phyloP scores from a whole-genome alignment of 768 basidiomycete species.

The Sarcodon aspratus region DNA sequence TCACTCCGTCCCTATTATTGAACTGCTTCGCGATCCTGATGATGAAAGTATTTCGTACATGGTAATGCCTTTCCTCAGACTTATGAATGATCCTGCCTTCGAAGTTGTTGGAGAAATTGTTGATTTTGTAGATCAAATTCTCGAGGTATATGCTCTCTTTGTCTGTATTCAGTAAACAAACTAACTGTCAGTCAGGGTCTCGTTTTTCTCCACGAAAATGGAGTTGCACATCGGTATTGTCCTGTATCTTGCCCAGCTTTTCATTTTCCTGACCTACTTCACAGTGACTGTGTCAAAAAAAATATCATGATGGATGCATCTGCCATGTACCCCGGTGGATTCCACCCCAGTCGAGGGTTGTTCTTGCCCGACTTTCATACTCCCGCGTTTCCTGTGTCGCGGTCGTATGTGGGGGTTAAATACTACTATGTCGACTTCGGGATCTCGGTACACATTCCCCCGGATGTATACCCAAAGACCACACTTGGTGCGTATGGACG shows the following conservation, averaged over 20 bases:
- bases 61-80: conserved; percentile 17
- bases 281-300: conserved; percentile 2
- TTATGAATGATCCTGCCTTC: conserved; percentile 14
- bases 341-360: conserved; percentile 1
- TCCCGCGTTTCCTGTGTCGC: not conserved
- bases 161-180: no score
- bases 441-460: conserved; percentile 3
- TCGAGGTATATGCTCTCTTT: conserved; percentile 5
- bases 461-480: not conserved
- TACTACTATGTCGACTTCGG: conserved; percentile 12
- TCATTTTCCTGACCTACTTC: not conserved
- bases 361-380: not conserved
- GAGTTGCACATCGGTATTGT: conserved; percentile 13
- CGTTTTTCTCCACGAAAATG: conserved; percentile 11
- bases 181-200: conserved; percentile 8
- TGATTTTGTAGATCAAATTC: conserved; percentile 12
- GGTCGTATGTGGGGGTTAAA: conserved; percentile 1
- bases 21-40: conserved; percentile 8
- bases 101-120: conserved; percentile 11
- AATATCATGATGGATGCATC: conserved; percentile 8
- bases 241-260: not conserved
- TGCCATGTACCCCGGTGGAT: conserved; percentile 2
- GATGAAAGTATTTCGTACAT: conserved; percentile 4
- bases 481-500: conserved; percentile 7
- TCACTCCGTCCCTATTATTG: conserved; percentile 14